Percentiles rank a stretch among this genome's conserved stretches.
Evolutionary conservation across 2,329 filamentous ascomycete species (phyloP).

Genomic region (Penicillium italicum): DNA sequence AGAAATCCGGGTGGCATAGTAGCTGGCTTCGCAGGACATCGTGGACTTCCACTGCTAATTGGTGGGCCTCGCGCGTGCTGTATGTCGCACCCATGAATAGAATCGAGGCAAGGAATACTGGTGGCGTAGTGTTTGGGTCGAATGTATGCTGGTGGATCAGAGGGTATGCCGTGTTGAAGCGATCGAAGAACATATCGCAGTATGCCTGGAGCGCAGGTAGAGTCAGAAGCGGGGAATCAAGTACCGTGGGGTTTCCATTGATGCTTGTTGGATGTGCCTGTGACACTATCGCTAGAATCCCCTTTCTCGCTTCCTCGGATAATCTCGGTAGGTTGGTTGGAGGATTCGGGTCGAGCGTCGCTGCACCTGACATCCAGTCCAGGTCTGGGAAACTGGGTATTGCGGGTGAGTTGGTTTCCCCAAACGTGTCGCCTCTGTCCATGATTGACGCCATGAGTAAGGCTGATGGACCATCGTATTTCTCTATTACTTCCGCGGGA

Average conservation of each 20-base stretch:
- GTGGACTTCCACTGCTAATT: slow-evolving; percentile 60
- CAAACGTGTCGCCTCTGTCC: slow-evolving; percentile 9
- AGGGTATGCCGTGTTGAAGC: slow-evolving; percentile 60
- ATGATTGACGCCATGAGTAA: slow-evolving; percentile 26
- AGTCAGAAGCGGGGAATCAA: slow-evolving; percentile 52
- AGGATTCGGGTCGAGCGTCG: slow-evolving; percentile 8
- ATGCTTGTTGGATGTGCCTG: slow-evolving; percentile 48
- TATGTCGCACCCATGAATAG: slow-evolving; percentile 62
- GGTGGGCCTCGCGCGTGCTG: slow-evolving; percentile 55
- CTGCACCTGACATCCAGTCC: slow-evolving; percentile 29
- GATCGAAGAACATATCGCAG: slow-evolving; percentile 57
- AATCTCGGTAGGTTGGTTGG: slow-evolving; percentile 21
- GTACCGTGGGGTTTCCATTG: slow-evolving; percentile 46
- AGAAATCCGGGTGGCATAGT: slow-evolving; percentile 57
- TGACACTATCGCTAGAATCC: slow-evolving; percentile 52
- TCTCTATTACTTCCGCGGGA: not conserved
- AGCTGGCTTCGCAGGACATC: slow-evolving; percentile 58
- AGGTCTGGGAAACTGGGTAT: slow-evolving; percentile 18
- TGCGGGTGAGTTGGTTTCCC: not conserved
- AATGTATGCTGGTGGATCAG: slow-evolving; percentile 59
- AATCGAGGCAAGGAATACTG: slow-evolving; percentile 54
- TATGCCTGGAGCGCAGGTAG: slow-evolving; percentile 53
- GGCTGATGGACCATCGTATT: slow-evolving; percentile 24
- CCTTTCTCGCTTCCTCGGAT: slow-evolving; percentile 34
- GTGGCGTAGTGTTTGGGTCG: slow-evolving; percentile 48